A percentile compares a stretch with the other conserved stretches of the same genome.
These are phyloP conservation scores for Ophiostoma triangulosporum DNA, from an alignment of 2,329 filamentous ascomycete species.

Conservation along the genomic window DNA sequence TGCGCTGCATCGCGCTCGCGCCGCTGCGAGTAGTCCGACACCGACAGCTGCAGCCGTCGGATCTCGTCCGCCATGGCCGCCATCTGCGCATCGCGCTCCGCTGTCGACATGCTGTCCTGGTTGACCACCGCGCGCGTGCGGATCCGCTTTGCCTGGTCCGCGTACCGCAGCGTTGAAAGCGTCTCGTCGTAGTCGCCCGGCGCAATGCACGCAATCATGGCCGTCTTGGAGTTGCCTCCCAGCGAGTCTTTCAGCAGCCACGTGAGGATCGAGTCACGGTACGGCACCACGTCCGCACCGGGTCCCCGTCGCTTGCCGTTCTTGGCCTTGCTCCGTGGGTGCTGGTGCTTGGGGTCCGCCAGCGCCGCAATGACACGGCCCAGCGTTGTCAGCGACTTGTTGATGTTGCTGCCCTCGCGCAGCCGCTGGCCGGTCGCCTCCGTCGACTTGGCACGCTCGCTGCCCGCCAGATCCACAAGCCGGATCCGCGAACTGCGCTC, in stretches of 20 bases:
- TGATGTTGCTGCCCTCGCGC: conserved; percentile 94
- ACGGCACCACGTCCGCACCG: conserved; percentile 63
- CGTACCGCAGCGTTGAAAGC: conserved; percentile 86
- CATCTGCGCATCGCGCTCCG: conserved; percentile 89
- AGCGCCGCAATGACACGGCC: conserved; percentile 92
- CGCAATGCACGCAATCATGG: conserved; percentile 97
- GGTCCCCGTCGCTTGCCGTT: conserved; percentile 20
- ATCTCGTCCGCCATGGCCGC: conserved; percentile 92
- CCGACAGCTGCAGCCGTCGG: conserved; percentile 64
- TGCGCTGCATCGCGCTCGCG: conserved; percentile 60
- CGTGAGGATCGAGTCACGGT: conserved; percentile 72
- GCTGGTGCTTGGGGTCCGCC: conserved; percentile 59
- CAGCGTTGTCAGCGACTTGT: conserved; percentile 92
- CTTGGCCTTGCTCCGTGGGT: conserved; percentile 34
- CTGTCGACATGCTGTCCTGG: conserved; percentile 83
- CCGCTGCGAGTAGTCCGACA: conserved; percentile 48
- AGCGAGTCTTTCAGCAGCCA: conserved; percentile 92
- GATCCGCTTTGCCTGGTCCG: conserved; percentile 94
- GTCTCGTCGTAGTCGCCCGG: conserved; percentile 96
- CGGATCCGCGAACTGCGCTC: conserved; percentile 89
- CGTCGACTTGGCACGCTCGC: conserved; percentile 86
- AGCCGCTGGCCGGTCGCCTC: conserved; percentile 86
- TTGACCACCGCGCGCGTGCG: conserved; percentile 90
- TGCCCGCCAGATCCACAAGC: conserved; percentile 87
- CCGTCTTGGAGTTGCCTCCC: conserved; percentile 93